These are phyloP conservation scores for Powellomyces hirtus DNA, from an alignment of 192 early-diverging fungal genomes.

Conservation along the genomic window DNA sequence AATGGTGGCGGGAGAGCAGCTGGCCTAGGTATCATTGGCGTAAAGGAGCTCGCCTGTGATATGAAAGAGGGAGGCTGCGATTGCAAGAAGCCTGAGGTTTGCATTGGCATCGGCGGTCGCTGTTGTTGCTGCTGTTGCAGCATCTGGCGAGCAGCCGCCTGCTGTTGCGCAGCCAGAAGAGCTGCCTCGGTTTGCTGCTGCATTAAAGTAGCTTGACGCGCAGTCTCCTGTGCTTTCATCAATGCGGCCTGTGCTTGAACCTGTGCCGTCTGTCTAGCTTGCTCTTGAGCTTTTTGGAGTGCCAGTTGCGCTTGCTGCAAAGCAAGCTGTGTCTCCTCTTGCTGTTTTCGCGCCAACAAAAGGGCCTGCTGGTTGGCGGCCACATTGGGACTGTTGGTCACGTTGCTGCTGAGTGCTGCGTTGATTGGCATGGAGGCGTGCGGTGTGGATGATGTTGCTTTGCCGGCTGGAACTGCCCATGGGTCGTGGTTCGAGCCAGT, in stretches of 20 bases:
- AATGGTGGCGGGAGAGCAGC: constrained; percentile 15
- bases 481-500: constrained; percentile 8
- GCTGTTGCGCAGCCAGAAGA: constrained; percentile 26
- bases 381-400: background rate
- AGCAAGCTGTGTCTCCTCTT: constrained; percentile 28
- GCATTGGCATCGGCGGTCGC: background rate
- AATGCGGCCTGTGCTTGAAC: constrained; percentile 34
- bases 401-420: background rate
- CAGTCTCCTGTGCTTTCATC: constrained; percentile 23
- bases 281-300: constrained; percentile 32
- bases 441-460: background rate
- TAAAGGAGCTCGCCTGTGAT: background rate
- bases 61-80: background rate
- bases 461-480: constrained; percentile 13
- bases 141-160: background rate
- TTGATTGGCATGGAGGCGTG: background rate
- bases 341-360: constrained; percentile 24
- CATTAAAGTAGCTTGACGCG: constrained; percentile 10
- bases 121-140: background rate
- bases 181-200: constrained; percentile 18
- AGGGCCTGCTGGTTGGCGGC: constrained; percentile 11
- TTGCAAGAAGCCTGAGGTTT: too few relatives aligned
- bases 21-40: background rate
- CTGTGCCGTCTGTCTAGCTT: constrained; percentile 24
- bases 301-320: constrained; percentile 27